Base-by-base conservation (phyloP, 306 rosid species). In the Potentilla sterilis region DNA sequence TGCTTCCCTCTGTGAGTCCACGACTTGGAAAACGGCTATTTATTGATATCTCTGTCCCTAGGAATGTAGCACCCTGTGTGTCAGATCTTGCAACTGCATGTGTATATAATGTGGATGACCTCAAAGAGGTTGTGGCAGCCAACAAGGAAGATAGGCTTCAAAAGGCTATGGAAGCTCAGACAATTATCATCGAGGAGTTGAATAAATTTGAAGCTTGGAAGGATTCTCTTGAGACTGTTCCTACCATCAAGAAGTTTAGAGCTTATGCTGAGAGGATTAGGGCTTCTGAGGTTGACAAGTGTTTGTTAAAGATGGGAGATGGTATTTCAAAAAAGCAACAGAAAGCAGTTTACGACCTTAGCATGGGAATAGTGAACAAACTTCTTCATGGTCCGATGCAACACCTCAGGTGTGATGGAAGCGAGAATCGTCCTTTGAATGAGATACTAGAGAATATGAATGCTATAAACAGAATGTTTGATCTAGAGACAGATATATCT, bases 331-430 rank as follows among this genome's bases (percentile, higher is more conserved):
- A 86, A 83, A 89, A 95, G 79, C 85, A 84, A 11, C 88, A 87
- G 81, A 82, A 70, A 65, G 97, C 96, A 55, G 67, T 95, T 64
- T 77, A 92, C 58, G 85, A 93, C 76, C 97, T 95, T 72, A 92
- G 98, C 82, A 72, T 77, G 89, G 87, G 88, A 57, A 87, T 95
- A 71, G 92, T 87, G 83, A 92, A 87, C 40, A 90, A 86, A 70
- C 81, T 92, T 41, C 98, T 95, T 82, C 95, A 86, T 24, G 97
- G 98, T 78, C 98, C 97, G 58, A 92, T 95, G 88, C 87, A 90
- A 78, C 92, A 95, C 80, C 74, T 95, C 79, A 87, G 98, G 81
- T 92, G 92, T 75, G 96, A 90, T 73, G 85, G 82, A 67, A 87
- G 73, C 37, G 87, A 87, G 24, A 73, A 81, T 57, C 85, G 80